Evolutionary conservation across 2,329 filamentous ascomycete genomes (phyloP).

Genomic region (Colletotrichum trifolii): DNA sequence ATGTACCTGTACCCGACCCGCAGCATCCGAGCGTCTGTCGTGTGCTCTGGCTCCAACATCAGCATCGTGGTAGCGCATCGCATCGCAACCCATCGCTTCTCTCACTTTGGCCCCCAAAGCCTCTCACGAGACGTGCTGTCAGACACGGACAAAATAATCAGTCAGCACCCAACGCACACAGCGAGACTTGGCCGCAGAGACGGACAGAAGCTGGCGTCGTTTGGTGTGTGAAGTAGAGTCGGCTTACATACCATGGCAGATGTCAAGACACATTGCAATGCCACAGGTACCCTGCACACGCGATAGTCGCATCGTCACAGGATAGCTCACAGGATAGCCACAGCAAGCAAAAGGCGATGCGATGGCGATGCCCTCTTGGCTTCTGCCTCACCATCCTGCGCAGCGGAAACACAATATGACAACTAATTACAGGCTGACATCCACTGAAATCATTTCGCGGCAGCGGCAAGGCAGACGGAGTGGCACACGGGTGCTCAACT

Average conservation of each 20-base stretch:
- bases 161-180: neutral
- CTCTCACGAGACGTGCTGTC: neutral
- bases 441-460: neutral
- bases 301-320: constrained; percentile 7
- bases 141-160: neutral
- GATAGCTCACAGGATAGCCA: neutral
- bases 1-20: constrained; percentile 34
- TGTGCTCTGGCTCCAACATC: neutral
- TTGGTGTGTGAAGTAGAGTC: too few species aligned
- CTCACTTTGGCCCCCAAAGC: constrained; percentile 13
- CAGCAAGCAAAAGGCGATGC: neutral
- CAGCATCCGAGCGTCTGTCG: constrained; percentile 32
- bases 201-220: too few species aligned
- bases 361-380: constrained; percentile 12
- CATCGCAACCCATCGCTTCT: constrained; percentile 4
- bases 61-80: too few species aligned
- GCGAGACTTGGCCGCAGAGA: too few species aligned
- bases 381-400: constrained; percentile 19
- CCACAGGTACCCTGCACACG: neutral
- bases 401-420: neutral
- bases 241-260: too few species aligned
- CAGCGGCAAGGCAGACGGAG: too few species aligned
- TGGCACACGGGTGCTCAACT: too few species aligned
- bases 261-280: too few species aligned
- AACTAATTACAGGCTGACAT: neutral